phyloP scores from a whole-genome alignment of 192 early-diverging fungal genomes.

The Coemansia sp. region DNA sequence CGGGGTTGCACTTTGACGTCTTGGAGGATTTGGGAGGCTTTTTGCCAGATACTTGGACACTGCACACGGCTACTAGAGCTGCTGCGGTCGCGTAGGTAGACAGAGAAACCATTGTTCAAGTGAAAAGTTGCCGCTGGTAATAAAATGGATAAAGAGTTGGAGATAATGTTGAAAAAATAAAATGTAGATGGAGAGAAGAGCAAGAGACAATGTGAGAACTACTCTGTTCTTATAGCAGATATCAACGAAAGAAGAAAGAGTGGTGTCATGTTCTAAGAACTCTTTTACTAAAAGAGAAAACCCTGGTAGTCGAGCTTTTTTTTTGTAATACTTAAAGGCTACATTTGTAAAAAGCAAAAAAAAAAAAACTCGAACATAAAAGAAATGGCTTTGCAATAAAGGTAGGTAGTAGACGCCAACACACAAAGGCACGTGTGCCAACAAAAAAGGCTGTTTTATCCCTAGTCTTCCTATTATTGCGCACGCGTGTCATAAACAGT shows the following conservation, averaged over 20 bases:
- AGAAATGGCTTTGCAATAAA: not conserved
- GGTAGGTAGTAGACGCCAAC: not conserved
- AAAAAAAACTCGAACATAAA: not conserved
- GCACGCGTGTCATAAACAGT: slow-evolving; percentile 25
- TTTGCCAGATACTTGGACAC: slow-evolving; percentile 1
- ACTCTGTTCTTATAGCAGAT: not conserved
- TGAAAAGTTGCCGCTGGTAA: not conserved
- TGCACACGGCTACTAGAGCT: not conserved
- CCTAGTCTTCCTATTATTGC: not conserved
- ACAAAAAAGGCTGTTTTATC: not conserved
- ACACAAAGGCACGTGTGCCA: not conserved
- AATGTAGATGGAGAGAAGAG: not conserved
- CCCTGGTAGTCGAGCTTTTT: not conserved
- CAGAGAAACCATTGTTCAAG: not conserved
- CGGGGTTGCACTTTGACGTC: not conserved
- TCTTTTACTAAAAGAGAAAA: not conserved
- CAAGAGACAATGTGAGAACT: not conserved
- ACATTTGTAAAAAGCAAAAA: not conserved
- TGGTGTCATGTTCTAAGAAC: not conserved
- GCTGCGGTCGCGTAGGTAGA: not conserved
- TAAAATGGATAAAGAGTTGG: not conserved
- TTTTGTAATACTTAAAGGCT: not conserved
- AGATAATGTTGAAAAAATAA: too few species aligned
- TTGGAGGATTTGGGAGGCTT: not conserved
- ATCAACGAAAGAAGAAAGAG: not conserved